Base-by-base conservation (phyloP, 2,329 filamentous ascomycete genomes). In the Xylariaceae sp. region DNA sequence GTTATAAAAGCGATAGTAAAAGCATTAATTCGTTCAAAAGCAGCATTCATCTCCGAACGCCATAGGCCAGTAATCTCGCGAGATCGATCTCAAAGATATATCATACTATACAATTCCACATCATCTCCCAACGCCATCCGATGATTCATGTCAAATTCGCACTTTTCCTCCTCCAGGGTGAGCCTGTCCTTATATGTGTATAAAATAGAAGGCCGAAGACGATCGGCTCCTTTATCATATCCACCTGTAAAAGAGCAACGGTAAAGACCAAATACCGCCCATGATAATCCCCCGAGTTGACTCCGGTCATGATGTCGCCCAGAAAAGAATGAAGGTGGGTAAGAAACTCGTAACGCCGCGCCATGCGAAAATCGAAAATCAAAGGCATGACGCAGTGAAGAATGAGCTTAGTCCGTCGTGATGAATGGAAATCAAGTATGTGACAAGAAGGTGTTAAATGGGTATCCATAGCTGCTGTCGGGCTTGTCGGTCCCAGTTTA, bases 191-290 rank as follows among this genome's bases (percentile, higher is more conserved):
- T 7, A 27, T 27, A 30, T 46, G 31, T 27, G 45, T 42, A 42
- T 42, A 39, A 53, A 46, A 32, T 10, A 31, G 12, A 47, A 39
- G 6, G 12, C n/a, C 14, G 43, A 31, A 18, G 43, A 43, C 58
- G 58, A 56, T 63, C 55, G 47, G 53, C 51, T 65, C 62, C 57
- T 64, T 58, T 60, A 48, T 65, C 62, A 54, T 65, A 46, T 56
- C 59, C 60, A 49, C 58, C 55, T 60, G 55, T 61, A 58, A 61
- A 51, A 17, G 22, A 27, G 22, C 4, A 27, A 4, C 4, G 22
- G 4, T 35, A 49, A 44, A 41, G 52, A 43, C 42, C 47, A 35
- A 30, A 11, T 42, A 40, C 35, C 45, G 40, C 39, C 49, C 22
- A 38, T 17, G 32, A n/a, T 48, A 27, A 27, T 27, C 22, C 22